These are phyloP conservation scores for Boletus eberwhitei DNA, from an alignment of 768 basidiomycete genomes.

Conservation along the genomic window DNA sequence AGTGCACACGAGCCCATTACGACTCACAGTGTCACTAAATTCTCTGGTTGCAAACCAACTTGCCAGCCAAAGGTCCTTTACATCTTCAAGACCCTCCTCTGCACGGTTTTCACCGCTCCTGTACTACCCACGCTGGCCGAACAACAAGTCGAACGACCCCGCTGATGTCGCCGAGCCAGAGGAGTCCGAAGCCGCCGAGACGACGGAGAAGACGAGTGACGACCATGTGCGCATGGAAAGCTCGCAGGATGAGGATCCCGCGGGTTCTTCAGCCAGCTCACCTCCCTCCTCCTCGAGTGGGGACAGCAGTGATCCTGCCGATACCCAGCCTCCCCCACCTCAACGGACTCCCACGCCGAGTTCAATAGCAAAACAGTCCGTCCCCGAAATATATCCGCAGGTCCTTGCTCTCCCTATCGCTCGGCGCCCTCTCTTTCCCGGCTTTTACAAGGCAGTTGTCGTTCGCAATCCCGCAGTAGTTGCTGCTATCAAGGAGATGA, in stretches of 20 bases:
- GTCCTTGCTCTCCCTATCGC: conserved; percentile 94
- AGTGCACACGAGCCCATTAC: conserved; percentile 14
- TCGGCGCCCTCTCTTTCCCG: conserved; percentile 91
- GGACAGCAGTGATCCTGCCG: conserved; percentile 36
- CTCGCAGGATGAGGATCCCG: conserved; percentile 31
- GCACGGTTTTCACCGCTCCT: conserved; percentile 33
- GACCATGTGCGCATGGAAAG: conserved; percentile 22
- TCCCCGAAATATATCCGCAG: conserved; percentile 90
- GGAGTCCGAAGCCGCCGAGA: conserved; percentile 25
- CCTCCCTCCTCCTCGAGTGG: conserved; percentile 40
- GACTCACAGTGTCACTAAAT: not conserved
- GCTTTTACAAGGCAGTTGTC: conserved; percentile 98
- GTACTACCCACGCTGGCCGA: conserved; percentile 38
- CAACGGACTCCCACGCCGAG: conserved; percentile 37
- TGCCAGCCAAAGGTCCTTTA: conserved; percentile 24
- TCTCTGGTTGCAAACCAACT: conserved; percentile 6
- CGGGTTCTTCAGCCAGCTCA: conserved; percentile 32
- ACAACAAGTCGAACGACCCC: conserved; percentile 32
- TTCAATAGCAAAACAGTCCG: conserved; percentile 78
- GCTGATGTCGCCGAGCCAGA: conserved; percentile 23
- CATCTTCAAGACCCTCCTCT: conserved; percentile 19
- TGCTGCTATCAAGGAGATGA: conserved; percentile 92
- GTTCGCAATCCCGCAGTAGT: conserved; percentile 89
- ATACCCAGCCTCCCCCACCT: conserved; percentile 40
- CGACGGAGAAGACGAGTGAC: conserved; percentile 10